Conservation (phyloP, 2,329 filamentous ascomycete genomes). For the Biscogniauxia mediterranea region DNA sequence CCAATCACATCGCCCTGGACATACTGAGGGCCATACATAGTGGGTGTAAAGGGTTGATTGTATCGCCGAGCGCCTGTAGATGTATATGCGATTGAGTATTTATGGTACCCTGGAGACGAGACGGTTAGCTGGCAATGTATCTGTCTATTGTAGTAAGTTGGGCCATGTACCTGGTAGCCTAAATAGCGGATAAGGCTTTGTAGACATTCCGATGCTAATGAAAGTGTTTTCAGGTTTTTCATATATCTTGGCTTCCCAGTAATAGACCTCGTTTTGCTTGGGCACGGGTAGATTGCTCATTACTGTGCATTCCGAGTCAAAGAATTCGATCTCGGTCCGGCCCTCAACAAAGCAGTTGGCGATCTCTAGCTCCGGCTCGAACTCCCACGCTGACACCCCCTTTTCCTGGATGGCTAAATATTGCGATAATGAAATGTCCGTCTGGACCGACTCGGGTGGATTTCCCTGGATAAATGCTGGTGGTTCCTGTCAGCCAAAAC, state of each 20-base stretch:
- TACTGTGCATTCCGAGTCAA: slow-evolving; percentile 95
- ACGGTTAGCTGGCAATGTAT: slow-evolving; percentile 1
- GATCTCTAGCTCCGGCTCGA: slow-evolving; percentile 97
- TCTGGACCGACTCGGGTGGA: slow-evolving; percentile 90
- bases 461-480: slow-evolving; percentile 91
- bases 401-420: slow-evolving; percentile 99
- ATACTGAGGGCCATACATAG: slow-evolving; percentile 77
- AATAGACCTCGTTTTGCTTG: slow-evolving; percentile 99
- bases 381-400: slow-evolving; percentile 99
- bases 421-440: slow-evolving; percentile 95
- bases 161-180: slow-evolving; percentile 74
- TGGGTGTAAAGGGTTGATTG: slow-evolving; percentile 86
- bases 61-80: slow-evolving; percentile 83
- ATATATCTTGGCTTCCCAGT: slow-evolving; percentile 99
- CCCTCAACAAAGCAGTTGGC: slow-evolving; percentile 98
- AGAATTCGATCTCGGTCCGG: slow-evolving; percentile 97
- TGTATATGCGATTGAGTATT: slow-evolving; percentile 86
- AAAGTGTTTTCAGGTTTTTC: slow-evolving; percentile 89
- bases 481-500: slow-evolving; percentile 2
- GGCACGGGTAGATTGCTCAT: slow-evolving; percentile 95
- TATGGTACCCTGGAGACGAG: slow-evolving; percentile 71
- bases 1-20: slow-evolving; percentile 95
- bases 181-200: slow-evolving; percentile 95
- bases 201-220: slow-evolving; percentile 89
- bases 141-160: not conserved